Percentiles rank a stretch among this genome's conserved stretches.
Evolutionary conservation across 164 flowering plant species (phyloP).

Genomic region (Macadamia integrifolia): DNA sequence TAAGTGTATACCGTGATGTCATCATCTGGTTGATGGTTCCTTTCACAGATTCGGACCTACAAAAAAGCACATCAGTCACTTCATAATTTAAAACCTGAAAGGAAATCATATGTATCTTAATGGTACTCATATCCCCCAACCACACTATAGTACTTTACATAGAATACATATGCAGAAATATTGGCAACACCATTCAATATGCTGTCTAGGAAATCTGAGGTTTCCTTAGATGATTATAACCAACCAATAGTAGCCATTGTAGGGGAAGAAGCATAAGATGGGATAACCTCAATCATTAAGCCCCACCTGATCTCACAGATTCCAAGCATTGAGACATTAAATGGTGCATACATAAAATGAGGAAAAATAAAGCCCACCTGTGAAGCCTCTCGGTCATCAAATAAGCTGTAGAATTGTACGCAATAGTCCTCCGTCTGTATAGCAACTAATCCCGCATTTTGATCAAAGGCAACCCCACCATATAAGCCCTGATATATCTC

Average conservation of each 20-base stretch:
- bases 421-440: constrained; percentile 62
- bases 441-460: constrained; percentile 57
- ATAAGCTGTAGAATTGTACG: constrained; percentile 76
- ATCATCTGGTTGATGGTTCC: constrained; percentile 88
- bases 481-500: constrained; percentile 31
- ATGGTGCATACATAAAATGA: too few species aligned
- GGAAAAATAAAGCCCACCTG: constrained; percentile 41
- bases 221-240: too few species aligned
- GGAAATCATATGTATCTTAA: neutral
- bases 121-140: neutral
- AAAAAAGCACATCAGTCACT: constrained; percentile 10
- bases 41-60: constrained; percentile 88
- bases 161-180: neutral
- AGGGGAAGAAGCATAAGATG: too few species aligned
- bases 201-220: too few species aligned
- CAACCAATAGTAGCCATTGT: too few species aligned
- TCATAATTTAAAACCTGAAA: neutral
- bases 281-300: too few species aligned
- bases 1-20: constrained; percentile 57
- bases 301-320: too few species aligned
- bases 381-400: constrained; percentile 64
- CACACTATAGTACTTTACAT: too few species aligned
- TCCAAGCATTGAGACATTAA: too few species aligned
- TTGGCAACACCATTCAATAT: too few species aligned
- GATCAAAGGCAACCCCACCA: constrained; percentile 42